These are phyloP conservation scores for Haematococcus lacustris DNA, from an alignment of 139 green algal genomes.

Conservation along the genomic window DNA sequence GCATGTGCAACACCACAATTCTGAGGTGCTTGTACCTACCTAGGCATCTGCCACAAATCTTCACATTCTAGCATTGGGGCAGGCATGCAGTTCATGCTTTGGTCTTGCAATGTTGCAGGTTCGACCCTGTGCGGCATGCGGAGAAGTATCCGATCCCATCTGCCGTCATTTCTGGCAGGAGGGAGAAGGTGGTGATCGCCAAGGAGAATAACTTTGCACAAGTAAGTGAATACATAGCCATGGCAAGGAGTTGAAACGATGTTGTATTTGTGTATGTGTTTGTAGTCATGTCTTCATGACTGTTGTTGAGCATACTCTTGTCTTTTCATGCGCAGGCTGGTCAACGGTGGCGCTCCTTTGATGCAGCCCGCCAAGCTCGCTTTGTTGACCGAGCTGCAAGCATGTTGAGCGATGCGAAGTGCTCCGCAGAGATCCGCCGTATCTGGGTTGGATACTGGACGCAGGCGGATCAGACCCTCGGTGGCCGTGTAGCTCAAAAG, in stretches of 20 bases:
- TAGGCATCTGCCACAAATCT: too few species aligned
- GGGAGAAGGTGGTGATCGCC: slow-evolving; percentile 74
- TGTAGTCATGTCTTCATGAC: too few species aligned
- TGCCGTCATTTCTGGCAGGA: slow-evolving; percentile 46
- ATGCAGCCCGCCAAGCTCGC: slow-evolving; percentile 65
- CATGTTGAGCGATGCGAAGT: slow-evolving; percentile 62
- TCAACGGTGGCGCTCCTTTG: slow-evolving; percentile 58
- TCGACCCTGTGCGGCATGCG: slow-evolving; percentile 78
- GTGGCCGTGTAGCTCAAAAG: slow-evolving; percentile 62
- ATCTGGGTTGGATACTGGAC: slow-evolving; percentile 92
- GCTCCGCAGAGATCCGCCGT: slow-evolving; percentile 47
- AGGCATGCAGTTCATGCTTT: too few species aligned
- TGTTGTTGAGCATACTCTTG: too few species aligned
- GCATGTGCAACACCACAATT: too few species aligned
- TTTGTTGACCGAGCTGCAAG: slow-evolving; percentile 71
- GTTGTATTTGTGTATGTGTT: too few species aligned
- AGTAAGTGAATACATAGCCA: too few species aligned
- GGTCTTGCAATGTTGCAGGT: too few species aligned
- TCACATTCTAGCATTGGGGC: too few species aligned
- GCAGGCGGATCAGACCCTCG: slow-evolving; percentile 73
- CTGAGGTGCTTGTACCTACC: too few species aligned
- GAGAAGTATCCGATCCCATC: slow-evolving; percentile 52
- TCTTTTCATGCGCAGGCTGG: too few species aligned
- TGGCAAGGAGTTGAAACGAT: too few species aligned
- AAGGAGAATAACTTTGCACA: slow-evolving; percentile 96